Evolutionary conservation across 306 rosid genomes (phyloP).

Genomic region (Acacia acuminata): DNA sequence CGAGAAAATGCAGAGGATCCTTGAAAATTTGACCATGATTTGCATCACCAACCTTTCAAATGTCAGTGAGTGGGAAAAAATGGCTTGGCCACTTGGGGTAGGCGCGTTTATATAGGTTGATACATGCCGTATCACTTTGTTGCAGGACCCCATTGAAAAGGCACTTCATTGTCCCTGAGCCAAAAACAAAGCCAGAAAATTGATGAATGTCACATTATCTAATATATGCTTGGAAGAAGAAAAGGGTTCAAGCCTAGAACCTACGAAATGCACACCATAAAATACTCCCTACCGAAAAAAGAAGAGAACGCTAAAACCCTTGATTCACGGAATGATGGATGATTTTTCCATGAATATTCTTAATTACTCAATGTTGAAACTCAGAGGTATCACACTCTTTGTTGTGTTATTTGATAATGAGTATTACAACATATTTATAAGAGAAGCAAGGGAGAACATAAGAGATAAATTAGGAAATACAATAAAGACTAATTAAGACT

Average conservation of each 20-base stretch:
- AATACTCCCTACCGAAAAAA: not conserved
- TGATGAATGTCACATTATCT: not conserved
- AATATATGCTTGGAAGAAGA: not conserved
- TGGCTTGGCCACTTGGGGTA: conserved; percentile 84
- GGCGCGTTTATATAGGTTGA: conserved; percentile 85
- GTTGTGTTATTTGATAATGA: too few species aligned
- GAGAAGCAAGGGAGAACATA: too few species aligned
- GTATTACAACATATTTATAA: too few species aligned
- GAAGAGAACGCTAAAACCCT: not conserved
- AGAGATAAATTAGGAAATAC: too few species aligned
- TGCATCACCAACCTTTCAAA: conserved; percentile 38
- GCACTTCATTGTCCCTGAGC: conserved; percentile 81
- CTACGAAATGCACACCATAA: not conserved
- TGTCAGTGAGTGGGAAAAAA: conserved; percentile 54
- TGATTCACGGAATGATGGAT: not conserved
- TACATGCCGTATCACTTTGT: conserved; percentile 83
- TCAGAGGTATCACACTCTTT: too few species aligned
- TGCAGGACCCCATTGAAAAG: conserved; percentile 77
- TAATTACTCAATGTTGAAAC: not conserved
- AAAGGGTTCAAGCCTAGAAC: not conserved
- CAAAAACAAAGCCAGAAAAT: conserved; percentile 5
- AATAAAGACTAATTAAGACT: too few species aligned
- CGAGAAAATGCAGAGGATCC: not conserved
- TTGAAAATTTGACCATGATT: not conserved
- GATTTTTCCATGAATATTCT: not conserved